A percentile compares a stretch with the other conserved stretches of the same genome.
Evolutionary conservation across 108 stramenopile genomes (phyloP).

Genomic region (Fragilariopsis cylindrus): DNA sequence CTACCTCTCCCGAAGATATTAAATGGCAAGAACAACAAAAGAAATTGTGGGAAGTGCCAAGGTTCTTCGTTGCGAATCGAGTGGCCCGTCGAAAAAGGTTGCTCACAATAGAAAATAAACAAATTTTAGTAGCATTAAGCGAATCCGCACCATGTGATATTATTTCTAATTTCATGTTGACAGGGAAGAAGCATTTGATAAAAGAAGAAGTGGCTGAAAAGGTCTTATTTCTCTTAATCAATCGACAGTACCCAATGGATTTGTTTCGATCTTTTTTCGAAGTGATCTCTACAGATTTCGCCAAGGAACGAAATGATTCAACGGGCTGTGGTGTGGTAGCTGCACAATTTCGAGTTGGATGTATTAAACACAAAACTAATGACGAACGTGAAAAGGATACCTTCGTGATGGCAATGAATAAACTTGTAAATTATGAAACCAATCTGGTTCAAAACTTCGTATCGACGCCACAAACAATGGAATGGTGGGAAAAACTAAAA

Average conservation of each 20-base stretch:
- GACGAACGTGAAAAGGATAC: slow-evolving; percentile 16
- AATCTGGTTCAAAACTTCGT: slow-evolving; percentile 10
- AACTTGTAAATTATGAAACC: slow-evolving; percentile 13
- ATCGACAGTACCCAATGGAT: slow-evolving; percentile 33
- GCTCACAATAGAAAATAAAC: slow-evolving; percentile 16
- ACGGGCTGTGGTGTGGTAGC: slow-evolving; percentile 35
- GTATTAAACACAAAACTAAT: slow-evolving; percentile 10
- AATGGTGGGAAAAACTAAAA: slow-evolving; percentile 44
- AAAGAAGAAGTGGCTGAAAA: slow-evolving; percentile 20
- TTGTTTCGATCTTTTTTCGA: slow-evolving; percentile 15
- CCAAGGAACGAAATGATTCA: slow-evolving; percentile 27
- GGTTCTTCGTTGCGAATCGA: slow-evolving; percentile 30
- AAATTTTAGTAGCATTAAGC: slow-evolving; percentile 12
- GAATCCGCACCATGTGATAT: slow-evolving; percentile 21
- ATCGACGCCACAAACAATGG: slow-evolving; percentile 19
- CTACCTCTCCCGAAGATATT: slow-evolving; percentile 3
- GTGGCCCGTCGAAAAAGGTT: slow-evolving; percentile 16
- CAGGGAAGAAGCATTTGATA: slow-evolving; percentile 22
- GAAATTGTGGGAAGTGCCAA: slow-evolving; percentile 11
- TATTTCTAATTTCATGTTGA: slow-evolving; percentile 4
- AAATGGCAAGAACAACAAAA: slow-evolving; percentile 28
- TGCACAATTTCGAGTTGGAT: slow-evolving; percentile 37
- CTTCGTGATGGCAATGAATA: slow-evolving; percentile 31
- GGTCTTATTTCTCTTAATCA: slow-evolving; percentile 22
- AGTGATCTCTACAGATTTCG: slow-evolving; percentile 15